phyloP scores from a whole-genome alignment of 2,329 filamentous ascomycete genomes.

The Penicillium sp. region DNA sequence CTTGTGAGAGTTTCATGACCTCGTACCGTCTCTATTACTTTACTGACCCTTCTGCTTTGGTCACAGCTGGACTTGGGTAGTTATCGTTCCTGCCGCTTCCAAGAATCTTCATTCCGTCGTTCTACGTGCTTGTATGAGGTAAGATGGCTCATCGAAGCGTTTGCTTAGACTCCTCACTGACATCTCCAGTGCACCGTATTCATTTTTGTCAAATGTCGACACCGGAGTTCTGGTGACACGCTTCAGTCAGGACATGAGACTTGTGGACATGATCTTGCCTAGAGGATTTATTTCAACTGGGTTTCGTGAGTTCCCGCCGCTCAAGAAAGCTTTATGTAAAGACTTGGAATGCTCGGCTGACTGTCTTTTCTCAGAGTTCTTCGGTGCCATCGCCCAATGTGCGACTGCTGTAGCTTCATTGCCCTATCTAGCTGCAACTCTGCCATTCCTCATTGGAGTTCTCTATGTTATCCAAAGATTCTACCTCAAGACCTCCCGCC shows the following conservation, averaged over 20 bases:
- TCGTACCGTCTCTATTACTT: too few relatives aligned
- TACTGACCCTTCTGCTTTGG: background rate
- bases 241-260: background rate
- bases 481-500: background rate
- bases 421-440: background rate
- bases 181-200: background rate
- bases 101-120: slow-evolving; percentile 20
- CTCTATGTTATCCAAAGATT: background rate
- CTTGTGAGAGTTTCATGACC: too few relatives aligned
- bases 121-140: slow-evolving; percentile 13
- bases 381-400: background rate
- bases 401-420: background rate
- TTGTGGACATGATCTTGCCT: background rate
- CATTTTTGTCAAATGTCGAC: background rate
- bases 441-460: background rate
- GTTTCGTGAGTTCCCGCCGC: background rate
- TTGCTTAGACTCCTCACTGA: background rate
- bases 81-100: slow-evolving; percentile 14
- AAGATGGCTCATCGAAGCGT: too few relatives aligned
- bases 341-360: background rate
- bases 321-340: too few relatives aligned
- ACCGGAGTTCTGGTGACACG: background rate
- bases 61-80: slow-evolving; percentile 11
- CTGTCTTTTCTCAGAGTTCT: background rate
- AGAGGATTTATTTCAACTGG: background rate